phyloP scores from a whole-genome alignment of 129 eudicot genomes.

The Sambucus nigra region DNA sequence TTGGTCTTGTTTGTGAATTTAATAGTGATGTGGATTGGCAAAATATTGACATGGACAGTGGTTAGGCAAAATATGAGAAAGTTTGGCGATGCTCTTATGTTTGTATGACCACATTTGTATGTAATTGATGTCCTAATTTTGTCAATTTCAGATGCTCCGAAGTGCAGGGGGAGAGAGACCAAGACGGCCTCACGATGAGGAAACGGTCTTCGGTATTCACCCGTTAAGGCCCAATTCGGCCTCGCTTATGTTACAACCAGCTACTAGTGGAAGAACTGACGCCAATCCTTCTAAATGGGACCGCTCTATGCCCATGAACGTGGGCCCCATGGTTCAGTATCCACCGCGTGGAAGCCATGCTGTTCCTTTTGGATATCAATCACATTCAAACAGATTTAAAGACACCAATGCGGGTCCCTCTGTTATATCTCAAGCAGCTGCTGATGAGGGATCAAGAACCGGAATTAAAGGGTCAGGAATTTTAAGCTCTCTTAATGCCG shows the following conservation, averaged over 20 bases:
- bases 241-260: constrained; percentile 45
- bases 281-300: constrained; percentile 53
- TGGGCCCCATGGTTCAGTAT: constrained; percentile 55
- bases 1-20: no score
- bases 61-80: no score
- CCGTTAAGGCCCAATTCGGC: constrained; percentile 49
- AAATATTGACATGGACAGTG: no score
- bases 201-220: constrained; percentile 39
- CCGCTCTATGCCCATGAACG: constrained; percentile 44
- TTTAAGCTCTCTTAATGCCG: constrained; percentile 46
- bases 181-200: constrained; percentile 53
- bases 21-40: no score
- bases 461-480: constrained; percentile 91
- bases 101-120: no score
- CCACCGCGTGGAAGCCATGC: constrained; percentile 63
- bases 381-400: constrained; percentile 50
- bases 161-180: constrained; percentile 61
- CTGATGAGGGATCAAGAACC: constrained; percentile 96
- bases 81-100: no score
- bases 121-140: no score
- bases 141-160: constrained; percentile 54
- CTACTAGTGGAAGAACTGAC: constrained; percentile 31
- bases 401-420: constrained; percentile 54
- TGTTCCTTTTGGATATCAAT: constrained; percentile 49
- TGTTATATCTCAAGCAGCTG: constrained; percentile 58